A percentile compares a stretch with the other conserved stretches of the same genome.
These are phyloP conservation scores for Saccharomyces hybrid DNA, from an alignment of 1,139 yeast genomes.

Conservation along the genomic window DNA sequence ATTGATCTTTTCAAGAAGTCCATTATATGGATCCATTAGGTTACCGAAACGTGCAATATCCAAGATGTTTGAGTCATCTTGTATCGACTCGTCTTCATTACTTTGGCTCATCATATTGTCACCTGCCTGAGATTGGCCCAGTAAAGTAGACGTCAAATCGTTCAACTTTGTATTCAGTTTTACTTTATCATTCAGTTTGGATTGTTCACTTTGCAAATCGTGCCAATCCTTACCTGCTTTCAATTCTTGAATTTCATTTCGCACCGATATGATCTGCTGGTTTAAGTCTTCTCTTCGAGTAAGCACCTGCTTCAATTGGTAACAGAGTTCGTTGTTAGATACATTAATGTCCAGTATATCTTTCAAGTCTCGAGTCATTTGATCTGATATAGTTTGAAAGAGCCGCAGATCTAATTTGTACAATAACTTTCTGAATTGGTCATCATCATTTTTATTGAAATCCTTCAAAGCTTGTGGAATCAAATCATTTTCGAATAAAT, in stretches of 20 bases:
- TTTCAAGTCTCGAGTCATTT: constrained; percentile 18
- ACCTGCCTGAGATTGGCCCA: constrained; percentile 1
- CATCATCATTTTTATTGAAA: constrained; percentile 9
- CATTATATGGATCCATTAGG: constrained; percentile 18
- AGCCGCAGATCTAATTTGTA: constrained; percentile 25
- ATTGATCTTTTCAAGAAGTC: constrained; percentile 13
- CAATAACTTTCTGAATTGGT: constrained; percentile 14
- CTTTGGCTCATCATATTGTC: not conserved
- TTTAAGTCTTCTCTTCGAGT: constrained; percentile 15
- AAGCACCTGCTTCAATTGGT: constrained; percentile 17
- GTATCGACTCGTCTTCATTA: not conserved
- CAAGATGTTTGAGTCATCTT: not conserved
- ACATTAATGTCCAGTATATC: constrained; percentile 27
- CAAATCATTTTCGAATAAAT: constrained; percentile 16
- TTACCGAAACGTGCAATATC: constrained; percentile 8
- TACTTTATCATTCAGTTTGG: constrained; percentile 9
- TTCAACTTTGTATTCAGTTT: constrained; percentile 14
- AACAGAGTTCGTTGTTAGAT: constrained; percentile 27
- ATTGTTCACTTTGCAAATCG: constrained; percentile 11
- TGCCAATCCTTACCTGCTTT: constrained; percentile 15
- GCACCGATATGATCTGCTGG: constrained; percentile 15
- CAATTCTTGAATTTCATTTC: constrained; percentile 12
- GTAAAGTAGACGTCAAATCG: constrained; percentile 7
- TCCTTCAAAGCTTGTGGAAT: constrained; percentile 17
- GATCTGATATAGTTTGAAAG: constrained; percentile 15